phyloP scores from a whole-genome alignment of 1,139 yeast species.

The Geotrichum armillariae region DNA sequence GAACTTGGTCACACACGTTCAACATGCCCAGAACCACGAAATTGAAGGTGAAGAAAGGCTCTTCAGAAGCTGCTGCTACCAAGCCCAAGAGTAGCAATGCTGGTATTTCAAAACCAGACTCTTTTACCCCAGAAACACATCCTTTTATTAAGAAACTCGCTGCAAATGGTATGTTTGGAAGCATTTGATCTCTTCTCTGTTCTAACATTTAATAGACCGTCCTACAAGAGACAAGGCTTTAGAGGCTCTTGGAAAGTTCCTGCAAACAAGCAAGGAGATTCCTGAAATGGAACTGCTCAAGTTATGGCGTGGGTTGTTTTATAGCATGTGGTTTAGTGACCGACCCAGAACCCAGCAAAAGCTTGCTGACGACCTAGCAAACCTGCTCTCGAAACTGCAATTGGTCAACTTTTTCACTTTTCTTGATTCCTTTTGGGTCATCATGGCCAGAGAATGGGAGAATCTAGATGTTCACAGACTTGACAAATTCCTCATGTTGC shows the following conservation, averaged over 20 bases:
- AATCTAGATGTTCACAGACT: constrained; percentile 72
- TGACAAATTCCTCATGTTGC: constrained; percentile 79
- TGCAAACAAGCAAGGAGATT: constrained; percentile 46
- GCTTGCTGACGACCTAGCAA: constrained; percentile 72
- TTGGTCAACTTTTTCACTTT: constrained; percentile 52
- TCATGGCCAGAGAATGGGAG: constrained; percentile 82
- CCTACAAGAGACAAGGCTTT: constrained; percentile 75
- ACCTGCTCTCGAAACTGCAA: constrained; percentile 47
- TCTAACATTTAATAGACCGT: constrained; percentile 44
- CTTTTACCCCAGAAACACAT: constrained; percentile 32
- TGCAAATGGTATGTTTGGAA: constrained; percentile 55
- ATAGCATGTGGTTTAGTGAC: constrained; percentile 93
- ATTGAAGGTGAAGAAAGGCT: constrained; percentile 7
- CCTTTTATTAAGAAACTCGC: constrained; percentile 79
- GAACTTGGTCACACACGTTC: neutral
- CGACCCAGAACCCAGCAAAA: constrained; percentile 89
- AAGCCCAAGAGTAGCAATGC: constrained; percentile 12
- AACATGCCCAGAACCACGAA: constrained; percentile 13
- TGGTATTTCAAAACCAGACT: constrained; percentile 4
- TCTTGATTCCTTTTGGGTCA: constrained; percentile 76
- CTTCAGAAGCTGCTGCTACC: neutral
- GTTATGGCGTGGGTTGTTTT: constrained; percentile 92
- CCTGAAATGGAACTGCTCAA: constrained; percentile 66
- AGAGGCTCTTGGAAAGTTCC: constrained; percentile 60
- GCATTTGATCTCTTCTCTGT: neutral